Evolutionary conservation across 2,329 filamentous ascomycete genomes (phyloP).

Genomic region (Claviceps paspali): DNA sequence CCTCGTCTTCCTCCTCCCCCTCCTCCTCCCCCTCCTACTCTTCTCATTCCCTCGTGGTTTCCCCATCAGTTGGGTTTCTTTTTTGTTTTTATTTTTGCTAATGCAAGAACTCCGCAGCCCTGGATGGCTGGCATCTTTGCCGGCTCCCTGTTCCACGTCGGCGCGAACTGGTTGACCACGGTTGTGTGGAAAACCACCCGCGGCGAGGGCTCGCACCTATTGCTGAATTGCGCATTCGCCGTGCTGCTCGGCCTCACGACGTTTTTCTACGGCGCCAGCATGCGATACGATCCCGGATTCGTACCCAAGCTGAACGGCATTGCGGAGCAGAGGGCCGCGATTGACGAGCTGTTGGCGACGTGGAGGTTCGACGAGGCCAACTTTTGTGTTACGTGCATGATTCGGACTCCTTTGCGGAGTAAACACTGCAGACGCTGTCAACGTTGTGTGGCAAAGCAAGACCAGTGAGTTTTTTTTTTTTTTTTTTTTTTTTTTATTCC

Average conservation of each 20-base stretch:
- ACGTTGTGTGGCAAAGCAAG: slow-evolving; percentile 88
- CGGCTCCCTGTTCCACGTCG: slow-evolving; percentile 68
- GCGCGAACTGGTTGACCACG: slow-evolving; percentile 57
- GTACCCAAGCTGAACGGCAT: slow-evolving; percentile 83
- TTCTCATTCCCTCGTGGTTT: background rate
- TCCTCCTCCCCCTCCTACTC: background rate
- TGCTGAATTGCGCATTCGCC: slow-evolving; percentile 66
- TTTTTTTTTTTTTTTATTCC: too few relatives aligned
- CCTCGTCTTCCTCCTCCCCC: too few relatives aligned
- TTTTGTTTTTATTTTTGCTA: too few relatives aligned
- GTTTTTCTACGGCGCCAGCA: slow-evolving; percentile 79
- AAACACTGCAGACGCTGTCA: slow-evolving; percentile 91
- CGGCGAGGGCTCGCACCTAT: slow-evolving; percentile 33
- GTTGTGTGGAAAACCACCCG: slow-evolving; percentile 41
- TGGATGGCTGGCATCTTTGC: slow-evolving; percentile 92
- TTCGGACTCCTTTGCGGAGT: slow-evolving; percentile 77
- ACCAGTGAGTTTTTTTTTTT: slow-evolving; percentile 54
- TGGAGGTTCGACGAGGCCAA: slow-evolving; percentile 91
- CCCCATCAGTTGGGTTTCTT: too few relatives aligned
- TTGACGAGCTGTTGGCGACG: slow-evolving; percentile 67
- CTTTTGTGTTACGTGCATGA: slow-evolving; percentile 92
- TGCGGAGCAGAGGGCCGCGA: slow-evolving; percentile 75
- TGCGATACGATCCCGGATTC: slow-evolving; percentile 81
- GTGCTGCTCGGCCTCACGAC: slow-evolving; percentile 47
- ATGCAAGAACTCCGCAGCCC: too few relatives aligned